Evolutionary conservation across 768 basidiomycete species (phyloP).

Genomic region (Dentipellis sp.): DNA sequence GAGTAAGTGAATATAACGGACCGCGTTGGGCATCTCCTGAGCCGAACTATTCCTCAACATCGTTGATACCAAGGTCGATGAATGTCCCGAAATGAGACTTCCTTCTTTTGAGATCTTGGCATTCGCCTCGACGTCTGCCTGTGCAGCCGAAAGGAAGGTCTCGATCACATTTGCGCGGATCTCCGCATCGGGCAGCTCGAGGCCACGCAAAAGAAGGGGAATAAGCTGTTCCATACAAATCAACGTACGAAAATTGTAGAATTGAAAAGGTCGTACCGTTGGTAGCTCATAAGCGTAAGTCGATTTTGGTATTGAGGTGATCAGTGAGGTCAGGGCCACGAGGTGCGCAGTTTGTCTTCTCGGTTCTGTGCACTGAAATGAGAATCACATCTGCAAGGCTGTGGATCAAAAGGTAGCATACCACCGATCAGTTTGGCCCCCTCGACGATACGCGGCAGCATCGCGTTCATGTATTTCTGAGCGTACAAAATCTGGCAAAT

Average conservation of each 20-base stretch:
- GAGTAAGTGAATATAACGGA: conserved; percentile 22
- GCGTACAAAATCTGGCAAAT: conserved; percentile 53
- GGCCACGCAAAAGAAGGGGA: conserved; percentile 78
- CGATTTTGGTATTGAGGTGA: conserved; percentile 71
- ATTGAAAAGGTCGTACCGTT: conserved; percentile 28
- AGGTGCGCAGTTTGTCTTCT: conserved; percentile 59
- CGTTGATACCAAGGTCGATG: conserved; percentile 54
- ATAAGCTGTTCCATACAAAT: conserved; percentile 50
- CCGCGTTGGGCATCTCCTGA: conserved; percentile 44
- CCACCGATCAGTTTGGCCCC: conserved; percentile 51
- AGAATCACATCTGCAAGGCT: not conserved
- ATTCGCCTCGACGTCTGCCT: conserved; percentile 38
- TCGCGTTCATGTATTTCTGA: conserved; percentile 63
- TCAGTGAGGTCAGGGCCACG: conserved; percentile 73
- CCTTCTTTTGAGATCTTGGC: conserved; percentile 18
- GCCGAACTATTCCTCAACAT: conserved; percentile 61
- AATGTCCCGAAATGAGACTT: conserved; percentile 52
- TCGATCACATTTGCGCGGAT: conserved; percentile 78
- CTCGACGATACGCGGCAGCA: conserved; percentile 67
- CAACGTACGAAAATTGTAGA: no score
- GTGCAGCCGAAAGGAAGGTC: conserved; percentile 63
- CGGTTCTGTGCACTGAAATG: conserved; percentile 28
- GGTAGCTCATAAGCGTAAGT: conserved; percentile 65
- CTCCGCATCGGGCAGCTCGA: conserved; percentile 65
- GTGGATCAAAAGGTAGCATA: conserved; percentile 21